These are phyloP conservation scores for Anisogramma anomala DNA, from an alignment of 2,329 filamentous ascomycete genomes.

Conservation along the genomic window DNA sequence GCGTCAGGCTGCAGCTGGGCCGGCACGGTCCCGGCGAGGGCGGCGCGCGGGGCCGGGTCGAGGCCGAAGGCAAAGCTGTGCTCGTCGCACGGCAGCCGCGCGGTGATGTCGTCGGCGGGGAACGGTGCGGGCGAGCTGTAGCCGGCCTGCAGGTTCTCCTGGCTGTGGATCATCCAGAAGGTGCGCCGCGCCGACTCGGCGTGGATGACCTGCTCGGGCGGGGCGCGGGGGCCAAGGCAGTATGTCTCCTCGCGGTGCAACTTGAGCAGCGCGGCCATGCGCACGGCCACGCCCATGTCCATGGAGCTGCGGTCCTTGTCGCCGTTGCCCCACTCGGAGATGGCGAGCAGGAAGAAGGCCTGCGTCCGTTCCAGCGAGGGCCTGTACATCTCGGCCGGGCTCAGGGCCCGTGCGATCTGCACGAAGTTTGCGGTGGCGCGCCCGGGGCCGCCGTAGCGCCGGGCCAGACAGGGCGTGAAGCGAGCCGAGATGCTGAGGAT, in stretches of 20 bases:
- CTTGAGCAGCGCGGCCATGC: constrained; percentile 25
- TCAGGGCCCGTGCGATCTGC: constrained; percentile 17
- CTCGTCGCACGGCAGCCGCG: constrained; percentile 26
- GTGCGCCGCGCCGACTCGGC: constrained; percentile 25
- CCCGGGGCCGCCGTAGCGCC: constrained; percentile 17
- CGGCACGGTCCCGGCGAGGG: constrained; percentile 23
- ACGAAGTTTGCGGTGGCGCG: constrained; percentile 22
- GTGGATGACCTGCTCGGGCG: constrained; percentile 22
- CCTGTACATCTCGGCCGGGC: constrained; percentile 21
- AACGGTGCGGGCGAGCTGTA: constrained; percentile 24
- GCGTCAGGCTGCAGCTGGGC: constrained; percentile 19
- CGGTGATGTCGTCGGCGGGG: constrained; percentile 25
- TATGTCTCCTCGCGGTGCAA: constrained; percentile 29
- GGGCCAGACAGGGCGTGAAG: constrained; percentile 21
- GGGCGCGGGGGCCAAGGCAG: constrained; percentile 16
- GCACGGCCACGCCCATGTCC: constrained; percentile 28
- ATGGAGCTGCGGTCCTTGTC: constrained; percentile 23
- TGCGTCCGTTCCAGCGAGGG: constrained; percentile 21
- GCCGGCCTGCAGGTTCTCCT: constrained; percentile 27
- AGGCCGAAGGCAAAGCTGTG: constrained; percentile 27
- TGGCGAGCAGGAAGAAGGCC: constrained; percentile 23
- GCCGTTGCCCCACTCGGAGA: constrained; percentile 25
- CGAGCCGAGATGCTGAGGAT: constrained; percentile 23
- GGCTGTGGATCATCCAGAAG: constrained; percentile 28
- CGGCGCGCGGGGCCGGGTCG: constrained; percentile 21